A percentile compares a stretch with the other conserved stretches of the same genome.
Evolutionary conservation across 1,139 yeast species (phyloP).

Genomic region (Blastobotrys petasosporus): DNA sequence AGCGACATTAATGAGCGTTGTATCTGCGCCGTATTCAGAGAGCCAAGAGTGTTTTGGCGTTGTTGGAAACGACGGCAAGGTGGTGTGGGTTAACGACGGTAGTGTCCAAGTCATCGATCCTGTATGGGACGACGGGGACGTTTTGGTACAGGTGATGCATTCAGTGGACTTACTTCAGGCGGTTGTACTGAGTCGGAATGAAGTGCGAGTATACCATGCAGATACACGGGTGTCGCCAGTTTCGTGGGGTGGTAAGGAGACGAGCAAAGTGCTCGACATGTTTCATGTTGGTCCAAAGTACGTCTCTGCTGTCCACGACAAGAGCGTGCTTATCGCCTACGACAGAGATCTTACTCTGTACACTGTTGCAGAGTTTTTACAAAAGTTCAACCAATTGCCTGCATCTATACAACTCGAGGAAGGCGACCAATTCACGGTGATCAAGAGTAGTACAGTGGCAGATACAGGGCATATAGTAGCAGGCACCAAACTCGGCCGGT

Average conservation of each 20-base stretch:
- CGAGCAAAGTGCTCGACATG: conserved; percentile 6
- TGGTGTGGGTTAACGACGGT: conserved; percentile 22
- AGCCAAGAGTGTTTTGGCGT: conserved; percentile 20
- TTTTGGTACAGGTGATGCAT: conserved; percentile 6
- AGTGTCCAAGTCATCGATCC: conserved; percentile 23
- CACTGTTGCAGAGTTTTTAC: conserved; percentile 16
- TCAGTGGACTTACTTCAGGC: background rate
- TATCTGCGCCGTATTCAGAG: conserved; percentile 1
- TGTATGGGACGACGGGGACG: conserved; percentile 15
- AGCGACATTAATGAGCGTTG: conserved; percentile 13
- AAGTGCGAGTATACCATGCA: conserved; percentile 1
- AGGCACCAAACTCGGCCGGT: conserved; percentile 18
- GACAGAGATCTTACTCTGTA: conserved; percentile 13
- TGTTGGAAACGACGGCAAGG: conserved; percentile 19
- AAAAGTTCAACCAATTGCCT: conserved; percentile 3
- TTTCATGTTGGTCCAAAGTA: conserved; percentile 3
- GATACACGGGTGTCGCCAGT: conserved; percentile 9
- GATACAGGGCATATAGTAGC: conserved; percentile 12
- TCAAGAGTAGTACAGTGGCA: background rate
- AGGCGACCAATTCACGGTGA: conserved; percentile 1
- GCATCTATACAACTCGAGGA: background rate
- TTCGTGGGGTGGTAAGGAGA: conserved; percentile 12
- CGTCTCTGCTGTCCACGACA: conserved; percentile 16
- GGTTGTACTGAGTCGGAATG: conserved; percentile 4
- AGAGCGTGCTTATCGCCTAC: conserved; percentile 15